Evolutionary conservation across 169 alveolate genomes (phyloP), one percentile per base, ranked within the genome.

Genomic region (Plasmodium inui): DNA sequence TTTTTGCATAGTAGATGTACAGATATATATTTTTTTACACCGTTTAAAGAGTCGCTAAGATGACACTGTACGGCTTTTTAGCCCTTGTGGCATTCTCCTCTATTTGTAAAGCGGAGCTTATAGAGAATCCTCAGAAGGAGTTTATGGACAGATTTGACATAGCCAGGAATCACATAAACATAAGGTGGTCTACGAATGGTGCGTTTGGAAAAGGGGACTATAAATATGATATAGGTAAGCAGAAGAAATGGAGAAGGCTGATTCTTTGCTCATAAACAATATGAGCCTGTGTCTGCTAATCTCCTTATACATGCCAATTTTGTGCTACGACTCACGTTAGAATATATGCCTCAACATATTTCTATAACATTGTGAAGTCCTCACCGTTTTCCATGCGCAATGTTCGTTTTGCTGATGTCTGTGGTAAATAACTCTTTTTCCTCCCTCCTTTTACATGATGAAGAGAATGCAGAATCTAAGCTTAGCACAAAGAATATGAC

Each of bases 71-170:
- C 41, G 6, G 44, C 0, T 28, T 28, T 22, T 70, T 71, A 53
- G 82, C 67, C 7, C 70, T 85, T 85, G 41, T 74, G 70, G 19
- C 79, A 9, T 85, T 19, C 22, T n/a, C 50, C 22, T 88, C 79
- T 26, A 39, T 79, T 78, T 22, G 53, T 26, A 41, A 19, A 30
- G 73, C 82, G 10, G 14, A 19, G 71, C 74, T n/a, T 28, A 57
- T 78, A 39, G 53, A 19, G 26, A 88, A 88, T 72, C 90, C 94
- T 9, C 94, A 88, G 82, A 73, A 88, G 71, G 94, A 41, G 30
- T 88, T 88, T 79, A 79, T 88, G 94, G 94, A 88, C 72, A 88
- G 94, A 41, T 88, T 79, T 88, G 72, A 88, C 50, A 78, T 79
- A 78, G 28, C 39, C n/a, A 88, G 61, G 55, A 88, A 88, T 53